phyloP scores from a whole-genome alignment of 257 asterid genomes.

The Solanum bulbocastanum region DNA sequence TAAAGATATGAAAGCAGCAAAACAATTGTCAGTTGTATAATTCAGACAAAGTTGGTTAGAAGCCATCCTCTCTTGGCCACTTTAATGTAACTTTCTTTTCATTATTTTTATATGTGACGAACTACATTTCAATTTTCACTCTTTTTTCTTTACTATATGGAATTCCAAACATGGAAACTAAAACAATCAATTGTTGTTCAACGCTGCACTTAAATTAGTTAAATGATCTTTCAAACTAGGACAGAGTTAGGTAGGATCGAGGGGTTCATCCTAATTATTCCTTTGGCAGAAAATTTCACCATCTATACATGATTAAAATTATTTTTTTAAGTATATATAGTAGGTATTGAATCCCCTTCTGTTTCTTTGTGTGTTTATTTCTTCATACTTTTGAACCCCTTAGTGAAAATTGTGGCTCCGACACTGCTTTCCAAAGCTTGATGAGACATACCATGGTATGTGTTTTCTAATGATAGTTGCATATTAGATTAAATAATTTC shows the following conservation, averaged over 20 bases:
- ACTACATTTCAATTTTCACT: neutral
- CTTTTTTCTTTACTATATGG: neutral
- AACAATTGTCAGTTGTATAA: neutral
- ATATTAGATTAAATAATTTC: neutral
- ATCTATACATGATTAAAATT: neutral
- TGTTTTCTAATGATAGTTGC: neutral
- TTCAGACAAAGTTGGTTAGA: slow-evolving; percentile 3
- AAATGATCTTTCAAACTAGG: neutral
- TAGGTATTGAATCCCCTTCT: neutral
- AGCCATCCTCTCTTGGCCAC: slow-evolving; percentile 18
- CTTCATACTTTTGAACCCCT: neutral
- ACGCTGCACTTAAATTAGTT: neutral
- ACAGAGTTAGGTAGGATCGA: neutral
- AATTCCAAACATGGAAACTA: neutral
- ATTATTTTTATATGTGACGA: neutral
- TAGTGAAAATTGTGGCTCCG: neutral
- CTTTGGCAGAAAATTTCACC: neutral
- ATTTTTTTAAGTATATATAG: no score
- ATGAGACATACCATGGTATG: neutral
- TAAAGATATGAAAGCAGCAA: neutral
- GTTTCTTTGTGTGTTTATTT: neutral
- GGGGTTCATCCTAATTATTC: neutral
- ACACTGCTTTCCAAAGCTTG: neutral
- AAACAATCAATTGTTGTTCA: neutral
- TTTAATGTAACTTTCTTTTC: neutral